phyloP scores from a whole-genome alignment of 2,329 filamentous ascomycete genomes.

The Trichoderma simmonsii region DNA sequence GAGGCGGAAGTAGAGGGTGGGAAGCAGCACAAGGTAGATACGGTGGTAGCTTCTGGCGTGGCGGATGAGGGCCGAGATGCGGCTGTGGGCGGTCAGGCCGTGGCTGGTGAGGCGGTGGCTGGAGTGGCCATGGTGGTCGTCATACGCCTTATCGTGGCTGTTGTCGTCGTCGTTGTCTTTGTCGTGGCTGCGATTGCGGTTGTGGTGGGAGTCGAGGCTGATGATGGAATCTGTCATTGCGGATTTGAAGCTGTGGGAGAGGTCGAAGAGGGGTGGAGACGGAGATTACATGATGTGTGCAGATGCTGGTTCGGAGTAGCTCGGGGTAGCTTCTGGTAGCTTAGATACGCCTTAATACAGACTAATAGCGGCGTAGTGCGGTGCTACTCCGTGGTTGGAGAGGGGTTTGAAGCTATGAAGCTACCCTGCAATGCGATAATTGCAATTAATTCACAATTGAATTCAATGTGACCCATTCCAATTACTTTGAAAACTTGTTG shows the following conservation, averaged over 20 bases:
- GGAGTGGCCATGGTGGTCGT: neutral
- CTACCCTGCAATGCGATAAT: neutral
- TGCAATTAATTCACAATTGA: neutral
- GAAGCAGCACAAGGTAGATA: slow-evolving; percentile 5
- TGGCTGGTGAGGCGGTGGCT: neutral
- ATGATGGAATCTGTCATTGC: slow-evolving; percentile 16
- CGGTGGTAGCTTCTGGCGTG: slow-evolving; percentile 6
- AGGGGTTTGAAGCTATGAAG: neutral
- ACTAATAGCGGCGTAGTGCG: neutral
- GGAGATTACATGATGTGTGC: neutral
- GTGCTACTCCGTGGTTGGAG: neutral
- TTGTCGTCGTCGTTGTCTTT: neutral
- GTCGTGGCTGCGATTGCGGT: slow-evolving; percentile 10
- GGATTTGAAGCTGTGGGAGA: neutral
- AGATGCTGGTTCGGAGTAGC: neutral
- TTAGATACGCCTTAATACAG: too few relatives aligned
- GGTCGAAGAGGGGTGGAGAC: slow-evolving; percentile 1
- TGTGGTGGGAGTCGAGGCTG: slow-evolving; percentile 13
- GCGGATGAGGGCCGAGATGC: neutral
- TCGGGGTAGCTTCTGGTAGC: neutral
- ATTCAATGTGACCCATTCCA: neutral
- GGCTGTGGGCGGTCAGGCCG: neutral
- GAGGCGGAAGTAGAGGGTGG: slow-evolving; percentile 16
- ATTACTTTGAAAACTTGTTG: too few relatives aligned
- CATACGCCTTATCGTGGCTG: neutral